A percentile compares a stretch with the other conserved stretches of the same genome.
Evolutionary conservation across 169 alveolate genomes (phyloP).

Genomic region (Plasmodium reichenowi): DNA sequence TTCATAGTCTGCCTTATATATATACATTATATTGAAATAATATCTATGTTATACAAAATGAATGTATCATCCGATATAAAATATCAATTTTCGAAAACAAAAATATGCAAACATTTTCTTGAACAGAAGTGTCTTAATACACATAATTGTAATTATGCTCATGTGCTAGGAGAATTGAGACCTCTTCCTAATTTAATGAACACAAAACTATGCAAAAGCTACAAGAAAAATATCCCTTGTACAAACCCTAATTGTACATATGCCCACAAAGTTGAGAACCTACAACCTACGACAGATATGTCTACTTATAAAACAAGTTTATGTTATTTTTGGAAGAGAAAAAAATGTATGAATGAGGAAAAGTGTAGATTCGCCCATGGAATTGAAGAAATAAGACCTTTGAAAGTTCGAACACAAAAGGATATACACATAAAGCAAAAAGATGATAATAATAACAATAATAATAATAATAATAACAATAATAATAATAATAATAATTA

Average conservation of each 20-base stretch:
- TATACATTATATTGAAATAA: too few species aligned
- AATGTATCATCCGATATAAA: constrained; percentile 27
- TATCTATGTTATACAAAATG: constrained; percentile 18
- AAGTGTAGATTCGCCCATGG: constrained; percentile 77
- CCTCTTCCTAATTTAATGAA: constrained; percentile 65
- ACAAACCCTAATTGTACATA: constrained; percentile 52
- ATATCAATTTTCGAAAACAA: constrained; percentile 57
- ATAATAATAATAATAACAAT: too few species aligned
- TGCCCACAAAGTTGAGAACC: constrained; percentile 52
- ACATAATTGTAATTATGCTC: constrained; percentile 65
- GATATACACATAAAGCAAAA: neutral
- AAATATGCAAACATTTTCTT: constrained; percentile 55
- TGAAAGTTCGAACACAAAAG: neutral
- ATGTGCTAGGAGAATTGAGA: constrained; percentile 51
- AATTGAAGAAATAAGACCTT: constrained; percentile 64
- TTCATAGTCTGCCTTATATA: too few species aligned
- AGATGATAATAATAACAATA: neutral
- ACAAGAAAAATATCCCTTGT: constrained; percentile 45
- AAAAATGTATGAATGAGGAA: constrained; percentile 66
- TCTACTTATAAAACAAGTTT: constrained; percentile 65
- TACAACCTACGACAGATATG: constrained; percentile 64
- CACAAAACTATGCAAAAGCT: constrained; percentile 55
- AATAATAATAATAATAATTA: too few species aligned
- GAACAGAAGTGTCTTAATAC: constrained; percentile 40
- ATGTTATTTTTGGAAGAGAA: constrained; percentile 66